phyloP scores from a whole-genome alignment of 345 rosid genomes.

The Lumnitzera littorea region DNA sequence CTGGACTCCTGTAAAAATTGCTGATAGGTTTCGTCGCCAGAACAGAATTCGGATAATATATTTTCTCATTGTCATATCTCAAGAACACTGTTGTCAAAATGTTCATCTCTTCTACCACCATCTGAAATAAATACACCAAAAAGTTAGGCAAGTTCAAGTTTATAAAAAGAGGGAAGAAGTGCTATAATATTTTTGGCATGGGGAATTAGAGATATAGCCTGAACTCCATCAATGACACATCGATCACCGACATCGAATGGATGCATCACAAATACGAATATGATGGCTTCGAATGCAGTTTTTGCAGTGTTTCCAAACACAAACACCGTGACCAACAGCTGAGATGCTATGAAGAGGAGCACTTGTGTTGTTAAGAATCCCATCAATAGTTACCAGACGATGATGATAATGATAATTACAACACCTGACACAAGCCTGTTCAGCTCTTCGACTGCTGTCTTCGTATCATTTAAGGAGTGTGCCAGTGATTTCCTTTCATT shows the following conservation, averaged over 20 bases:
- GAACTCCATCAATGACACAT: slow-evolving; percentile 63
- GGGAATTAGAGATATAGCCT: slow-evolving; percentile 22
- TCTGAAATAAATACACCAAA: slow-evolving; percentile 21
- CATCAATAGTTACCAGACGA: slow-evolving; percentile 39
- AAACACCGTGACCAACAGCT: slow-evolving; percentile 33
- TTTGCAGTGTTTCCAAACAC: slow-evolving; percentile 49
- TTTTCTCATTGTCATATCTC: slow-evolving; percentile 60
- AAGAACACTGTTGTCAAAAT: slow-evolving; percentile 56
- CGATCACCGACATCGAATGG: slow-evolving; percentile 69
- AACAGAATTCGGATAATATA: slow-evolving; percentile 49
- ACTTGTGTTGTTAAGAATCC: slow-evolving; percentile 40
- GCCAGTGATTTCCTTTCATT: slow-evolving; percentile 44
- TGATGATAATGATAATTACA: slow-evolving; percentile 22
- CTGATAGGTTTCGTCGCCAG: slow-evolving; percentile 44
- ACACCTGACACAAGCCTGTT: slow-evolving; percentile 35
- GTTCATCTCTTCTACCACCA: slow-evolving; percentile 72
- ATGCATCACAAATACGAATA: slow-evolving; percentile 70
- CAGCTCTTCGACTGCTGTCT: slow-evolving; percentile 58
- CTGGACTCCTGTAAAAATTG: slow-evolving; percentile 64
- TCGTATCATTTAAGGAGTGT: slow-evolving; percentile 47
- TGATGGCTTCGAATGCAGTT: slow-evolving; percentile 49
- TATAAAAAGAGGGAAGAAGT: neutral
- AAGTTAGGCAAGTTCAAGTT: neutral
- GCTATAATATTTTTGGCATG: too few species aligned
- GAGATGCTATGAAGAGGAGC: slow-evolving; percentile 46